Percentiles rank a stretch among this genome's conserved stretches.
phyloP scores from a whole-genome alignment of 495 filamentous ascomycete species.

The Penicillium macrosclerotiorum region DNA sequence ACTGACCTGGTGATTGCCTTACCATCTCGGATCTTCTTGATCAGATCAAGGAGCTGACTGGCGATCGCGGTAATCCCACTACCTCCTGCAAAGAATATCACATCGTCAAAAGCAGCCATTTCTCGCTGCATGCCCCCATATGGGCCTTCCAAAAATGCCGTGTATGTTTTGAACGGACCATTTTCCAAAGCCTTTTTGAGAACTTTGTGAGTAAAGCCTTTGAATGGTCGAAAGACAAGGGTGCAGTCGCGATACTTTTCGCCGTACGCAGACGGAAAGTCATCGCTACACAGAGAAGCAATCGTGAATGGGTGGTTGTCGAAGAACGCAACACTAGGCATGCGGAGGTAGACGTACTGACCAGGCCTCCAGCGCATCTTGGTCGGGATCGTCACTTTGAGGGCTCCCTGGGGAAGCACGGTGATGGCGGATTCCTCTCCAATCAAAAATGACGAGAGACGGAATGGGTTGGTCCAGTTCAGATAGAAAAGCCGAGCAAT shows the following conservation, averaged over 20 bases:
- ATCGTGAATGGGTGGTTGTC: constrained; percentile 97
- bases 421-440: constrained; percentile 88
- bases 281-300: constrained; percentile 79
- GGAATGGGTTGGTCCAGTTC: constrained; percentile 83
- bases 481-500: constrained; percentile 67
- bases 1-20: constrained; percentile 90
- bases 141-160: constrained; percentile 87
- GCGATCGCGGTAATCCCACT: constrained; percentile 93
- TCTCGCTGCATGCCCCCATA: constrained; percentile 93
- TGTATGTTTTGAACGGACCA: constrained; percentile 82
- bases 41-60: constrained; percentile 82
- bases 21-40: constrained; percentile 90
- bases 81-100: constrained; percentile 88
- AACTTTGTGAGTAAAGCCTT: constrained; percentile 82
- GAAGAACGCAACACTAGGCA: constrained; percentile 85
- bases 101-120: constrained; percentile 89
- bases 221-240: constrained; percentile 86
- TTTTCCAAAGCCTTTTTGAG: constrained; percentile 73
- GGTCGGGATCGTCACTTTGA: constrained; percentile 91
- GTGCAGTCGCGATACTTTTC: constrained; percentile 83
- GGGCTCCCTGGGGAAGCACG: constrained; percentile 82
- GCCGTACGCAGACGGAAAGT: constrained; percentile 86
- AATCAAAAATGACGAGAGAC: constrained; percentile 67
- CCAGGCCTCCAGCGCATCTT: constrained; percentile 91
- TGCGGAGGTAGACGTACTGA: constrained; percentile 90